Evolutionary conservation across 306 rosid species (phyloP).

Genomic region (Trichosanthes truncata): DNA sequence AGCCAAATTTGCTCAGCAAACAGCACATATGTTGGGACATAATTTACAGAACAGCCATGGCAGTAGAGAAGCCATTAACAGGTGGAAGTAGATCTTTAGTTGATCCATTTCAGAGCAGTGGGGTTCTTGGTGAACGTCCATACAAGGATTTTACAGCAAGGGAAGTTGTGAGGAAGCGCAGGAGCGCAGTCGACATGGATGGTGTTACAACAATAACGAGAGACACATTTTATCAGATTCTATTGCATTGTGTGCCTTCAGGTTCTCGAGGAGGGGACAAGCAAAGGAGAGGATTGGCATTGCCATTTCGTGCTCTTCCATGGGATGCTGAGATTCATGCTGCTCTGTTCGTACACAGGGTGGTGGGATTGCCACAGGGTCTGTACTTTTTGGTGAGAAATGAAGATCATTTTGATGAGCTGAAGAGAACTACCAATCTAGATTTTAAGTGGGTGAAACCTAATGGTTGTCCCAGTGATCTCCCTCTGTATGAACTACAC

Average conservation of each 20-base stretch:
- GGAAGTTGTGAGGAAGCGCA: conserved; percentile 73
- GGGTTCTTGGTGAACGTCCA: conserved; percentile 26
- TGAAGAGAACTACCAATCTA: conserved; percentile 46
- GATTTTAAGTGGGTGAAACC: conserved; percentile 79
- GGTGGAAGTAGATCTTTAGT: conserved; percentile 20
- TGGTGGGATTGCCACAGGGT: conserved; percentile 64
- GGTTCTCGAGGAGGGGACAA: conserved; percentile 39
- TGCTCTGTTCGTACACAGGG: conserved; percentile 86
- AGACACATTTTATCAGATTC: conserved; percentile 68
- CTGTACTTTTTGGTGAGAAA: conserved; percentile 83
- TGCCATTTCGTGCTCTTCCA: conserved; percentile 62
- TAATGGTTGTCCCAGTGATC: conserved; percentile 62
- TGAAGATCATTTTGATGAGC: conserved; percentile 57
- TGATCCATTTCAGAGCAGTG: conserved; percentile 58
- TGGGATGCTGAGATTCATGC: conserved; percentile 97
- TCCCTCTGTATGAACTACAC: conserved; percentile 65
- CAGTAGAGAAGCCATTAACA: conserved; percentile 50
- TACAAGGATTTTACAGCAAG: conserved; percentile 57
- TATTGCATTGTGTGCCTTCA: conserved; percentile 88
- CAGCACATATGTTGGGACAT: conserved; percentile 91
- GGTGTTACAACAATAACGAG: conserved; percentile 53
- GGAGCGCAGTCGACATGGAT: conserved; percentile 97
- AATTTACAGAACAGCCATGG: conserved; percentile 66
- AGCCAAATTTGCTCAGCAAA: conserved; percentile 65
- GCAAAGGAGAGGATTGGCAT: conserved; percentile 42